phyloP scores from a whole-genome alignment of 306 rosid genomes.

The Rubus idaeus region DNA sequence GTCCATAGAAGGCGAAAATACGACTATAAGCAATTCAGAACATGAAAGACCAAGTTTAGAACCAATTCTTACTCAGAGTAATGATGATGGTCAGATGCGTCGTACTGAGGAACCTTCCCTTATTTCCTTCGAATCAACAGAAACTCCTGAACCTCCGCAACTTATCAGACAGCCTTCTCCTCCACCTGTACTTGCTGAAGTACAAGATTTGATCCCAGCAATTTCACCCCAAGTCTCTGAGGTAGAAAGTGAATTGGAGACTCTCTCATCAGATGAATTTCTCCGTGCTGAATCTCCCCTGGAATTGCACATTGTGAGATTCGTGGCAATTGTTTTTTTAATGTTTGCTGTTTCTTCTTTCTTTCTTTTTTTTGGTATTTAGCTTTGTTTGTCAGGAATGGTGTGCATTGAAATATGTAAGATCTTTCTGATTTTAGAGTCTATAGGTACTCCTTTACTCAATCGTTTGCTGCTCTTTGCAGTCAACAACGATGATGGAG shows the following conservation, averaged over 20 bases:
- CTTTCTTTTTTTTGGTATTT: slow-evolving; percentile 1
- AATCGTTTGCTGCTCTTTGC: slow-evolving; percentile 39
- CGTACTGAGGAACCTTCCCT: slow-evolving; percentile 59
- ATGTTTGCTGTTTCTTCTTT: neutral
- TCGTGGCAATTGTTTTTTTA: slow-evolving; percentile 9
- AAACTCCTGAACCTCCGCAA: slow-evolving; percentile 49
- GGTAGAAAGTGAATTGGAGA: slow-evolving; percentile 44
- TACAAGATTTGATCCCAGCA: slow-evolving; percentile 79
- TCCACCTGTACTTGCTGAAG: slow-evolving; percentile 92
- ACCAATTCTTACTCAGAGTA: slow-evolving; percentile 35
- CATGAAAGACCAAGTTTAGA: slow-evolving; percentile 40
- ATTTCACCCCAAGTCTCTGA: slow-evolving; percentile 53
- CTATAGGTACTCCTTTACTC: slow-evolving; percentile 11
- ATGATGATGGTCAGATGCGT: slow-evolving; percentile 37
- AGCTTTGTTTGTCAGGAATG: slow-evolving; percentile 10
- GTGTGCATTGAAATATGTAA: neutral
- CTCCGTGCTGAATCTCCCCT: slow-evolving; percentile 68
- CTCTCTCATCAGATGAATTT: slow-evolving; percentile 46
- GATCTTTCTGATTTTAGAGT: slow-evolving; percentile 17
- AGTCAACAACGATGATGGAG: slow-evolving; percentile 93
- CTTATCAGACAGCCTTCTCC: slow-evolving; percentile 89
- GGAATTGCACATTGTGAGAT: slow-evolving; percentile 85
- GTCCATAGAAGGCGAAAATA: slow-evolving; percentile 41
- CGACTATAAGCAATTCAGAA: slow-evolving; percentile 35
- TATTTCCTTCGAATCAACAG: slow-evolving; percentile 71